Conservation (phyloP, 2,329 filamentous ascomycete species). For the Trichoderma asperellum region DNA sequence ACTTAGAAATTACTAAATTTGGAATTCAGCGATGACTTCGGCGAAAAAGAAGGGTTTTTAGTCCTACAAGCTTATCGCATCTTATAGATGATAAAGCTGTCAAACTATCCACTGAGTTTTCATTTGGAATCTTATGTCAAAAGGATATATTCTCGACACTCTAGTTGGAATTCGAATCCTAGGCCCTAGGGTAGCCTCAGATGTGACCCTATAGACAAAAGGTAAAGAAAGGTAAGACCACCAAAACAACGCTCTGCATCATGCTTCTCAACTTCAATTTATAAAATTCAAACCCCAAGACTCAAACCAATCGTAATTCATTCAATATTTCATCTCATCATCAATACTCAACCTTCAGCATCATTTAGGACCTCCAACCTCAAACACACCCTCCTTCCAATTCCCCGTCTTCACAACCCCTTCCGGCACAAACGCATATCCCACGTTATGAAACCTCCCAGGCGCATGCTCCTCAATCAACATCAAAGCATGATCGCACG, state of each 20-base stretch:
- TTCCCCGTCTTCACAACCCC: not conserved
- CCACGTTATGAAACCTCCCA: not conserved
- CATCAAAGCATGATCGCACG: slow-evolving; percentile 11
- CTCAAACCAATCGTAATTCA: not conserved
- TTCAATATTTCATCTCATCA: not conserved
- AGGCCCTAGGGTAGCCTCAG: too few species aligned
- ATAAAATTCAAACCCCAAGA: not conserved
- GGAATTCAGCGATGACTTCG: too few species aligned
- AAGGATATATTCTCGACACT: too few species aligned
- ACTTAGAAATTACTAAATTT: too few species aligned
- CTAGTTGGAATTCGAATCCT: too few species aligned
- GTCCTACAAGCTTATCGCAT: too few species aligned
- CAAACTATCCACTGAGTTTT: too few species aligned
- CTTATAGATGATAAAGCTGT: too few species aligned
- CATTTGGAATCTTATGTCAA: too few species aligned
- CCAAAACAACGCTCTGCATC: not conserved
- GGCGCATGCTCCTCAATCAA: not conserved
- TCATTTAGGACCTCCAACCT: slow-evolving; percentile 2
- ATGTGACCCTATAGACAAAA: too few species aligned
- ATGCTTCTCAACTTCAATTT: not conserved
- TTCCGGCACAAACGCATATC: slow-evolving; percentile 18
- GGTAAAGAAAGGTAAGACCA: not conserved
- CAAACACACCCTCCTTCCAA: not conserved
- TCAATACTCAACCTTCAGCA: not conserved
- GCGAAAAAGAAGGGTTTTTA: too few species aligned